Base-by-base conservation (phyloP, 2,329 filamentous ascomycete genomes). In the Salinomyces thailandicus region DNA sequence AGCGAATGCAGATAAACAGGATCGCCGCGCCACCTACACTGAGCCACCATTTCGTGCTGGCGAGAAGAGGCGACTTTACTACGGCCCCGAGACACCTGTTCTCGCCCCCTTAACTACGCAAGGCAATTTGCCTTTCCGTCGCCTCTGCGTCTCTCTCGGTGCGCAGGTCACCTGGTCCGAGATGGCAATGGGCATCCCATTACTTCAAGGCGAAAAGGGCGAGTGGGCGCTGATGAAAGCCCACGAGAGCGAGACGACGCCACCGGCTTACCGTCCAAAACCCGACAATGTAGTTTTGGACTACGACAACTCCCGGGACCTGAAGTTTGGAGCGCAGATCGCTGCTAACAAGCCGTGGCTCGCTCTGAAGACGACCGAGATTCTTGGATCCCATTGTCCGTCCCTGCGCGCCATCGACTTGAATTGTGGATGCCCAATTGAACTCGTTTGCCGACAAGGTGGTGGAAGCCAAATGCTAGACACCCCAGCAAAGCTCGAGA, bases 351-450 rank as follows among this genome's bases (percentile, higher is more conserved):
- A 93, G 58, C 85, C 87, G 11, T 93, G 85, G 82, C 71, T 86
- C 37, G 89, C 84, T 2, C 72, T 89, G 56, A 95, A 94, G 64
- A 79, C 85, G 0, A 83, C 89, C 1, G 86, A 96, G 58, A 73
- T 81, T 3, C 66, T 98, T 31, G 79, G 80, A 4, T 71, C 72
- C 18, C 76, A 82, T 45, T 78, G 87, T 39, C 87, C 91, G 3
- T 76, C 85, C 51, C 72, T 98, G 14, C 83, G 91, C 22, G 77
- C 94, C 26, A 83, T 98, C 46, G 91, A 98, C 54, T 69, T 98
- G 49, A 98, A 98, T 67, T 96, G 89, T 52, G 91, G 91, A 30
- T 98, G 91, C 55, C 91, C 91, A 3, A 95, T 98, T 55, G 91
- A 98, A 57, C 75, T 95, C 50, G 80, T 98, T 35, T 96, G 77